Base-by-base conservation (phyloP, 2,329 filamentous ascomycete genomes). In the Lecanicillium sp. region DNA sequence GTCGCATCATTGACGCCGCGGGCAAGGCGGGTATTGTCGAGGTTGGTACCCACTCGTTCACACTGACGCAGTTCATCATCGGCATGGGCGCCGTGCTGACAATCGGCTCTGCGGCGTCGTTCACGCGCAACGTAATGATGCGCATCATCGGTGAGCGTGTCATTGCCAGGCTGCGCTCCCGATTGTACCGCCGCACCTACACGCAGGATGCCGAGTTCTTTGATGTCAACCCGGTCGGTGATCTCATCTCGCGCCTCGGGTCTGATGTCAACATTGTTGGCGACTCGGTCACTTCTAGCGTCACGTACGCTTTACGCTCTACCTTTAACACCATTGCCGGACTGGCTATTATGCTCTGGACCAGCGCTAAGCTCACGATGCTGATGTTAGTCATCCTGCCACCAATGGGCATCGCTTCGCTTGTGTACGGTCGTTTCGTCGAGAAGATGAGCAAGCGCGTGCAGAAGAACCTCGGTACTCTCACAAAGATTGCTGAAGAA, bases 141-240 rank as follows among this genome's bases (percentile, higher is more conserved):
- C 83, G 94, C 26, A 93, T 97, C 53, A 88, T 98, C 8, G 94
- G 93, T 54, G 94, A 98, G 68, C 81, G 93, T 33, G 93, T 98
- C 51, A 93, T 98, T 48, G 84, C 91, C 9, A 81, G 91, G 56
- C 75, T 98, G 48, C 82, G 93, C 52, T 91, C 90, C n/a, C 86
- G 89, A 61, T 80, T 98, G 3, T 98, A 95, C 70, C 82, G 89
- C 55, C 82, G 86, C 55, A 98, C 93, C 0, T 95, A 94, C 58
- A 78, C 93, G 14, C 93, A 98, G 65, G 93, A 98, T 66, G 93
- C 93, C 51, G 93, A 97, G 61, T 98, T 98, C 71, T 98, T 98
- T 62, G 93, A 98, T 63, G 94, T 94, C 33, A 98, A 98, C 68
- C 81, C 93, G 19, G 90, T 96, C 21, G 93, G 93, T 64, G 93